Evolutionary conservation across 2,329 filamentous ascomycete genomes (phyloP).

Genomic region (Aspergillus awamori): DNA sequence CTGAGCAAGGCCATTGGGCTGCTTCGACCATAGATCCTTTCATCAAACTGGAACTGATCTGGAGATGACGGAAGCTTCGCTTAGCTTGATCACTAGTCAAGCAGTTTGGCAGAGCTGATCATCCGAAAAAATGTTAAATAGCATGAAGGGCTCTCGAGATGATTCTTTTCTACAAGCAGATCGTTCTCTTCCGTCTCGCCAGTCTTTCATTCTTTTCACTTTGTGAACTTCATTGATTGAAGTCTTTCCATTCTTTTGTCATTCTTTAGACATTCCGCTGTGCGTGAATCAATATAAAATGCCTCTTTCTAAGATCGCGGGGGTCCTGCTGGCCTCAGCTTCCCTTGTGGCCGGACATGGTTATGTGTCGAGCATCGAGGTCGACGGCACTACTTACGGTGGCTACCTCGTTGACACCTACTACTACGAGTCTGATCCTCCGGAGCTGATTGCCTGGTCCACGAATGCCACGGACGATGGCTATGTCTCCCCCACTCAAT

Average conservation of each 20-base stretch:
- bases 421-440: conserved; percentile 35
- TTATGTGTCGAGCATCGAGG: conserved; percentile 41
- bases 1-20: background rate
- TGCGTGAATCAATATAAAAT: background rate
- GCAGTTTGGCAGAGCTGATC: background rate
- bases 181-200: background rate
- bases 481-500: conserved; percentile 52
- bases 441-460: conserved; percentile 56
- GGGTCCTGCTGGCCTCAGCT: conserved; percentile 27
- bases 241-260: conserved; percentile 5
- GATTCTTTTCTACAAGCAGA: background rate
- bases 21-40: background rate
- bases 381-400: conserved; percentile 37
- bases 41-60: background rate
- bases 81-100: background rate
- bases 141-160: background rate
- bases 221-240: conserved; percentile 6
- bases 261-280: conserved; percentile 3
- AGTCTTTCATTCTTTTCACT: background rate
- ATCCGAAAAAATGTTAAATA: background rate
- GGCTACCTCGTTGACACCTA: conserved; percentile 44
- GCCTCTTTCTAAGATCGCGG: conserved; percentile 11
- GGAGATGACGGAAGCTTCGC: background rate
- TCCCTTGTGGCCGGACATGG: conserved; percentile 35
- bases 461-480: conserved; percentile 55